A percentile compares a stretch with the other conserved stretches of the same genome.
phyloP scores from a whole-genome alignment of 148 eudicot species.

The Cornus controversa region DNA sequence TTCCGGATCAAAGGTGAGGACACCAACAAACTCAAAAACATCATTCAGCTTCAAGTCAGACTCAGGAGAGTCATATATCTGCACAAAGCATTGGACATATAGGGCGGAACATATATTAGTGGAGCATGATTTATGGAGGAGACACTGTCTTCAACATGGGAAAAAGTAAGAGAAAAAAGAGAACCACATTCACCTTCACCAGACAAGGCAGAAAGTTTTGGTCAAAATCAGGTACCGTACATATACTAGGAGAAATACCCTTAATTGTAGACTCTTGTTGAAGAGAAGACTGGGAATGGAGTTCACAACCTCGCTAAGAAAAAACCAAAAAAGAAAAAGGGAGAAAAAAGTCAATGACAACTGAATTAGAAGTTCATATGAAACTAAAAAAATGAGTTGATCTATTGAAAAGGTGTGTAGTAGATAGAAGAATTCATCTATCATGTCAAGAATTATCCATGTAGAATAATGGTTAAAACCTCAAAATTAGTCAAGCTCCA shows the following conservation, averaged over 20 bases:
- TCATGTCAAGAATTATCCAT: background rate
- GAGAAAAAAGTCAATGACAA: constrained; percentile 3
- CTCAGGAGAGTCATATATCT: constrained; percentile 84
- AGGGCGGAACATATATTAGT: constrained; percentile 1
- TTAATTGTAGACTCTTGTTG: constrained; percentile 29
- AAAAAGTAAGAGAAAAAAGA: background rate
- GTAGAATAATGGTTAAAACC: background rate
- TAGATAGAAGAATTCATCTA: background rate
- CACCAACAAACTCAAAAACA: constrained; percentile 89
- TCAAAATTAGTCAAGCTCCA: background rate
- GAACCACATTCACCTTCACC: constrained; percentile 58
- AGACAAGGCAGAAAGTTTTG: constrained; percentile 59
- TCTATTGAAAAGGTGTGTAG: background rate
- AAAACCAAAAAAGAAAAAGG: background rate
- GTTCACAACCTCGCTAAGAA: constrained; percentile 55
- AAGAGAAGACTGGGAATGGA: constrained; percentile 33
- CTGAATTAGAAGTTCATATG: background rate
- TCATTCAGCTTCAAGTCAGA: constrained; percentile 84
- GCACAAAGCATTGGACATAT: constrained; percentile 13
- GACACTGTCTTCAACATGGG: background rate
- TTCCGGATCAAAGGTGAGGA: constrained; percentile 69
- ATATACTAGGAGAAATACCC: constrained; percentile 23
- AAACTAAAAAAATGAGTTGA: background rate
- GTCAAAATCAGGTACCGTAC: constrained; percentile 34
- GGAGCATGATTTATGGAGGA: background rate